phyloP scores from a whole-genome alignment of 768 basidiomycete genomes.

The Termitomyces titanicus region DNA sequence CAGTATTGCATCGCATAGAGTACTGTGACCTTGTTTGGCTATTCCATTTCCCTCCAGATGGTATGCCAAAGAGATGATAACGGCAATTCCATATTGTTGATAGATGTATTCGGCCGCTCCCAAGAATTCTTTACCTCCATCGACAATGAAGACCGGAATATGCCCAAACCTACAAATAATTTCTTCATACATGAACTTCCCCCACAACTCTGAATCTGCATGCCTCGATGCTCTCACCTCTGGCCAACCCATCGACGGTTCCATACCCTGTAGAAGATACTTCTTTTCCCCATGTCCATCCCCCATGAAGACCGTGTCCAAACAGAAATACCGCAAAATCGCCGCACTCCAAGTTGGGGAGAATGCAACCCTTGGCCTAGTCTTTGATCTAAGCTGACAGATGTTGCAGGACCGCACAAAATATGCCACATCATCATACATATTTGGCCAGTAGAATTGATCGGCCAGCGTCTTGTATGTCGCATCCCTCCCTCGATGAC shows the following conservation, averaged over 20 bases:
- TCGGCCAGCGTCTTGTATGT: not conserved
- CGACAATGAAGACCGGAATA: not conserved
- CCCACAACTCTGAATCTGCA: constrained; percentile 22
- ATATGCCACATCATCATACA: not conserved
- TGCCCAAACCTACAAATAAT: constrained; percentile 15
- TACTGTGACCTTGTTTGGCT: constrained; percentile 26
- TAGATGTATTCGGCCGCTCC: constrained; percentile 16
- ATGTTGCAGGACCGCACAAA: not conserved
- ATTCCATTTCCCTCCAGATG: no score
- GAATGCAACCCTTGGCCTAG: not conserved
- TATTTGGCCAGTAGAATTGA: no score
- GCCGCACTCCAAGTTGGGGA: no score
- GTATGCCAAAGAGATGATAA: constrained; percentile 30
- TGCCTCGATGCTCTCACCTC: constrained; percentile 23
- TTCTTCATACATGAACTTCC: constrained; percentile 19
- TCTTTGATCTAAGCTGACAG: not conserved
- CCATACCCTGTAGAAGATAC: constrained; percentile 18
- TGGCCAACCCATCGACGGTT: constrained; percentile 22
- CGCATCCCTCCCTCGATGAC: not conserved
- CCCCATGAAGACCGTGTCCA: constrained; percentile 15
- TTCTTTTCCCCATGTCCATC: constrained; percentile 8
- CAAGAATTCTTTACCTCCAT: constrained; percentile 16
- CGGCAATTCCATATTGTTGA: constrained; percentile 19
- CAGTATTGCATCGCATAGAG: no score
- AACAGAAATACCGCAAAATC: constrained; percentile 16